These are phyloP conservation scores for Gossypium mustelinum DNA, from an alignment of 345 rosid species.

Conservation along the genomic window DNA sequence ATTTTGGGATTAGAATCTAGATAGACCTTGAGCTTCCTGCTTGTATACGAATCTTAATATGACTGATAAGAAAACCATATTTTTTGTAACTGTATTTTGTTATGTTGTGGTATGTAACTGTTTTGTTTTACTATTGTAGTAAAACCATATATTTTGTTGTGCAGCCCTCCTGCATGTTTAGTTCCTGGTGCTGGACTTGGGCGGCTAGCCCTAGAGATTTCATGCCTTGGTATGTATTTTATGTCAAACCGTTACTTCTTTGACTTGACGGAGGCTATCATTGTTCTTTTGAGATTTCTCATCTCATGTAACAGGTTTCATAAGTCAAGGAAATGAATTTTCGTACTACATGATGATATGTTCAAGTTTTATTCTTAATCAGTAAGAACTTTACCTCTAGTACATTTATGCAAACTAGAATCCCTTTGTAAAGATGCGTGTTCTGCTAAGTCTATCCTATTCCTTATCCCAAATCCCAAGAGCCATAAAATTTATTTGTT, in stretches of 20 bases:
- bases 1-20: background rate
- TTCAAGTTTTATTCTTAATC: constrained; percentile 92
- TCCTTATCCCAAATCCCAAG: background rate
- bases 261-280: background rate
- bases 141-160: constrained; percentile 22
- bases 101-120: background rate
- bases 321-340: constrained; percentile 98
- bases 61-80: background rate
- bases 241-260: constrained; percentile 2
- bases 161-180: constrained; percentile 85
- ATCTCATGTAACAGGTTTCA: constrained; percentile 62
- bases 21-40: background rate
- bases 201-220: constrained; percentile 92
- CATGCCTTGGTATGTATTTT: constrained; percentile 64
- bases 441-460: constrained; percentile 3
- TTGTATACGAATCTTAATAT: background rate
- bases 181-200: constrained; percentile 99
- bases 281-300: constrained; percentile 12
- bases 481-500: constrained; percentile 6
- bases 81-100: background rate
- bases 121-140: constrained; percentile 13
- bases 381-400: constrained; percentile 47
- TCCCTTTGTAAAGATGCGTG: background rate
- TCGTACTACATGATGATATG: constrained; percentile 99
- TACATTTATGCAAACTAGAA: constrained; percentile 3